Conservation (phyloP, 495 filamentous ascomycete species). For the Penicillium waksmanii region DNA sequence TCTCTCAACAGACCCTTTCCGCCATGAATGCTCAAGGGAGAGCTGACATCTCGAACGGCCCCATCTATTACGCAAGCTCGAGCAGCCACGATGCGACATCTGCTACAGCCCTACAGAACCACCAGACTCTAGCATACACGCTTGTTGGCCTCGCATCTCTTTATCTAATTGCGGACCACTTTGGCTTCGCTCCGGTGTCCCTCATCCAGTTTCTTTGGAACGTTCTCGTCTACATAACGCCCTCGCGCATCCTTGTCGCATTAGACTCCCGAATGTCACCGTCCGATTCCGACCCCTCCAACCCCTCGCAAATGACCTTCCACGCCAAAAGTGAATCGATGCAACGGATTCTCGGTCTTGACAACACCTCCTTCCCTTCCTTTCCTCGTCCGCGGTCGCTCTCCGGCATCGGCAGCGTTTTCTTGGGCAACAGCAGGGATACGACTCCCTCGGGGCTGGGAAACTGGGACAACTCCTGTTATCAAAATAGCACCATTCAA, state of each 20-base stretch:
- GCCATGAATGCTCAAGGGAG: constrained; percentile 49
- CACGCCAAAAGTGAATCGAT: constrained; percentile 67
- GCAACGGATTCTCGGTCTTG: constrained; percentile 67
- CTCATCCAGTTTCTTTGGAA: constrained; percentile 58
- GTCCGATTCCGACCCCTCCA: constrained; percentile 25
- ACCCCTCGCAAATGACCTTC: constrained; percentile 28
- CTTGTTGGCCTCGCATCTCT: constrained; percentile 28
- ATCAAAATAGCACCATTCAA: constrained; percentile 95
- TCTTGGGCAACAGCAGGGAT: constrained; percentile 41
- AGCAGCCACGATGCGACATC: constrained; percentile 42
- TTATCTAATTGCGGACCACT: constrained; percentile 34
- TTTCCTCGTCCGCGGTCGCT: constrained; percentile 49
- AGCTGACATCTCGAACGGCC: constrained; percentile 36
- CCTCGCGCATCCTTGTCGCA: constrained; percentile 60
- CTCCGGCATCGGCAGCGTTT: constrained; percentile 44
- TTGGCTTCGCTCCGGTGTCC: constrained; percentile 33
- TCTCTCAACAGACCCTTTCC: constrained; percentile 21
- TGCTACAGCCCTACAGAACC: constrained; percentile 32
- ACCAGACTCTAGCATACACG: constrained; percentile 29
- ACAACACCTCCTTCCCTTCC: constrained; percentile 55
- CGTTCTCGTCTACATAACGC: constrained; percentile 61
- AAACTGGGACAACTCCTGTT: constrained; percentile 95
- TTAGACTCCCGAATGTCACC: constrained; percentile 52
- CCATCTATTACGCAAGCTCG: constrained; percentile 30
- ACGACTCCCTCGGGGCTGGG: constrained; percentile 73